Evolutionary conservation across 164 flowering plant species (phyloP).

Genomic region (Vitis rupestris): DNA sequence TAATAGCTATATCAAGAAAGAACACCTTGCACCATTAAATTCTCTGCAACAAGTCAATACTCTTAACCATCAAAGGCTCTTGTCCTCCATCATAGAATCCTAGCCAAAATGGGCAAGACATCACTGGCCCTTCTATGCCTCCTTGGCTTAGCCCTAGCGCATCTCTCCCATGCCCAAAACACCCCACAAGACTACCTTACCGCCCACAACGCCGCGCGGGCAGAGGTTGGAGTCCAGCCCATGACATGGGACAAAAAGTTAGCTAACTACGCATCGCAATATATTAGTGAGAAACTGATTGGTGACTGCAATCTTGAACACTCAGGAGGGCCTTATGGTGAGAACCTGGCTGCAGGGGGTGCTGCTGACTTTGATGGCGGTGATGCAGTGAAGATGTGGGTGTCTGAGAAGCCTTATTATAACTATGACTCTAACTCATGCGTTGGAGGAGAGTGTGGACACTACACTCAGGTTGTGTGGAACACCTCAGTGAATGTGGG

Average conservation of each 20-base stretch:
- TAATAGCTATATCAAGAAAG: too few species aligned
- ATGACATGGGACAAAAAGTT: conserved; percentile 30
- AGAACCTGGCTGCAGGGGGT: conserved; percentile 28
- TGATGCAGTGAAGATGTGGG: conserved; percentile 30
- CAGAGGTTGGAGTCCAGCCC: conserved; percentile 32
- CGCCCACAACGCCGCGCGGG: conserved; percentile 46
- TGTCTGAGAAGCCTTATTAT: conserved; percentile 24
- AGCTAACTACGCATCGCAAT: conserved; percentile 23
- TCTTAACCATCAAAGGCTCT: too few species aligned
- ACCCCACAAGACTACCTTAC: conserved; percentile 24
- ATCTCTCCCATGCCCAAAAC: conserved; percentile 20
- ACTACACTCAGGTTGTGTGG: conserved; percentile 52
- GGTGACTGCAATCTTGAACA: conserved; percentile 23
- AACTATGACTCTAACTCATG: conserved; percentile 27
- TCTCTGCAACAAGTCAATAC: too few species aligned
- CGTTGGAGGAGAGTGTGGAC: conserved; percentile 32
- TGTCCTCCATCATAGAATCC: too few species aligned
- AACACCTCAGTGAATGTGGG: conserved; percentile 26
- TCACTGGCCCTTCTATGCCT: neutral
- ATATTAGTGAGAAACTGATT: conserved; percentile 6
- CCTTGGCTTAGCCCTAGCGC: conserved; percentile 8
- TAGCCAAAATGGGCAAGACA: too few species aligned
- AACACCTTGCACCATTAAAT: too few species aligned
- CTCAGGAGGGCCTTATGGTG: conserved; percentile 38
- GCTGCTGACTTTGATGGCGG: conserved; percentile 11